Conservation (phyloP, 2,329 filamentous ascomycete species). For the Aspergillus luchuensis region DNA sequence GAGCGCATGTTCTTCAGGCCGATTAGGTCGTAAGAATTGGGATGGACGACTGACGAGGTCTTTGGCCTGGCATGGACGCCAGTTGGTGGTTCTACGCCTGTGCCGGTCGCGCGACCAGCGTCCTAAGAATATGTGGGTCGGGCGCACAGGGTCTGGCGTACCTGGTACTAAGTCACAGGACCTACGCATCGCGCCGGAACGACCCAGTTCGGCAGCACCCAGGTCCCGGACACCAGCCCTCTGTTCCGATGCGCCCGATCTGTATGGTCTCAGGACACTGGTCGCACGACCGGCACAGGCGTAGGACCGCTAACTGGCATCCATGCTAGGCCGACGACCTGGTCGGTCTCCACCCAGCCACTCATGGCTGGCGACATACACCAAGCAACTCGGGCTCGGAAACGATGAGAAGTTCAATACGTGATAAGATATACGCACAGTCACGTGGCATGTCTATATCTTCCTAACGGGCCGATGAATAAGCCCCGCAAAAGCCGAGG, state of each 20-base stretch:
- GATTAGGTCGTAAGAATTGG: not conserved
- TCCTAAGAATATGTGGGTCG: not conserved
- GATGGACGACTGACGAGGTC: not conserved
- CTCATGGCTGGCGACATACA: no score
- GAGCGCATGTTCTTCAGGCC: not conserved
- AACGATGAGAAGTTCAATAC: not conserved
- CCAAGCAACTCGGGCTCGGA: not conserved
- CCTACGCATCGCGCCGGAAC: not conserved
- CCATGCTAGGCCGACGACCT: not conserved
- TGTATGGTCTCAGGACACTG: not conserved
- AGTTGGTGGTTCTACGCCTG: not conserved
- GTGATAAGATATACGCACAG: not conserved
- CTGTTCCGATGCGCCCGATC: not conserved
- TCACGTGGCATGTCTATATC: not conserved
- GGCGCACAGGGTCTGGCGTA: not conserved
- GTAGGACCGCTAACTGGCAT: not conserved
- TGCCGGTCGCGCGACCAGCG: not conserved
- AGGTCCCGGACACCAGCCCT: not conserved
- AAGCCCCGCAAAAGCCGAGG: not conserved
- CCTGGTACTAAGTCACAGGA: not conserved
- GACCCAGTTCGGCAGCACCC: not conserved
- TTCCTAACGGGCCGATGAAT: not conserved
- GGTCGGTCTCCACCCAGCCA: no score
- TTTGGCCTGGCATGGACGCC: not conserved
- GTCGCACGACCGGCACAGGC: not conserved